Base-by-base conservation (phyloP, 164 flowering plant genomes). In the Sextonia rubra region DNA sequence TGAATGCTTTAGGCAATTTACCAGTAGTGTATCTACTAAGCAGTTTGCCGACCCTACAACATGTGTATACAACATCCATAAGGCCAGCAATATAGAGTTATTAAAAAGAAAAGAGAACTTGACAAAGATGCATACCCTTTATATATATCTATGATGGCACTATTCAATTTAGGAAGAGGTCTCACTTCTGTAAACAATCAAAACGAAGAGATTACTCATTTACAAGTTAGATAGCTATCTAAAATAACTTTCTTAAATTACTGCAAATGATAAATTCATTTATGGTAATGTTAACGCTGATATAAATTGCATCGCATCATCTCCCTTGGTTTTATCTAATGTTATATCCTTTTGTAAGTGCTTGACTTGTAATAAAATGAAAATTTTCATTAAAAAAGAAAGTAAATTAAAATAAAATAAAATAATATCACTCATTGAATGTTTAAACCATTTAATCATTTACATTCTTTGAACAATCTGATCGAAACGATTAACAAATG, bases 1-100 rank as follows among this genome's bases (percentile, higher is more conserved):
- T 93, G 72, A 95, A 86, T 52, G 92, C 93, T 79, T 91, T 90
- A 22, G 98, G 98, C 64, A 95, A 68, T 80, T 90, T 91, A n/a
- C 98, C 99, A 18, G 85, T 78, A 12, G 97, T 91, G 69, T 90
- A 95, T 73, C 79, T 86, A 76, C 77, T 82, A 17, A 93, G 87
- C 71, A 83, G 79, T 79, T 87, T 81, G n/a, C 97, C 98, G 74
- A 91, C 88, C 64, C 99, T 95, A 88, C 82, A 80, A 20, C 20
- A 74, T 12, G 47, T 25, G 69, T 52, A 23, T 60, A 68, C 47
- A 29, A n/a, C 9, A 70, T 23, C 12, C 32, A 47, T 70, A 68
- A 62, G 15, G 1, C 7, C 2, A 26, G 20, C 58, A 58, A 18
- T 12, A 18, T 4, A 61, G 25, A 23, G 27, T 37, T 32, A 11